A percentile compares a stretch with the other conserved stretches of the same genome.
These are phyloP conservation scores for Flaveria floridana DNA, from an alignment of 140 eudicot genomes.

Conservation along the genomic window DNA sequence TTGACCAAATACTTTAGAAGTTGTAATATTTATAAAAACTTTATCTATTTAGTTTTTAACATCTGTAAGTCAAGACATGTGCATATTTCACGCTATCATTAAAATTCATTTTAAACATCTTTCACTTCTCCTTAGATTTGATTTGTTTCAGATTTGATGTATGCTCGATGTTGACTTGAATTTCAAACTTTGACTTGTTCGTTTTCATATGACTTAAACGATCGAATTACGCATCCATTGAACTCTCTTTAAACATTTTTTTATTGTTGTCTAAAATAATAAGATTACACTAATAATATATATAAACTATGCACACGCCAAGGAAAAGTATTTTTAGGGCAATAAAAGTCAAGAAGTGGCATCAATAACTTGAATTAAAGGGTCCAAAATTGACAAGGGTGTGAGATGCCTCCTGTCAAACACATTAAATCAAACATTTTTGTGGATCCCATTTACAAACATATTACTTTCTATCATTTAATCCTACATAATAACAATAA, in stretches of 20 bases:
- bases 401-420: background rate
- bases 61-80: background rate
- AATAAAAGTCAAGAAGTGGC: conserved; percentile 33
- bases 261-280: background rate
- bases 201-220: background rate
- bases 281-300: background rate
- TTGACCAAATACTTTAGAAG: background rate
- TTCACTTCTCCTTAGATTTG: too few relatives aligned
- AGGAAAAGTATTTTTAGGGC: background rate
- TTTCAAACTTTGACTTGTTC: background rate
- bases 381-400: conserved; percentile 28
- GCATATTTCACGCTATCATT: too few relatives aligned
- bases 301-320: background rate
- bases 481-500: background rate
- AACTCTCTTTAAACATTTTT: too few relatives aligned
- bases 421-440: conserved; percentile 15
- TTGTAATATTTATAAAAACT: background rate
- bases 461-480: background rate
- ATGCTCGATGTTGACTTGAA: background rate
- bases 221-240: background rate
- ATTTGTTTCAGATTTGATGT: too few relatives aligned
- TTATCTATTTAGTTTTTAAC: background rate
- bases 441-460: conserved; percentile 6
- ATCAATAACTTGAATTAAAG: conserved; percentile 19
- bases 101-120: too few relatives aligned